These are phyloP conservation scores for Triticum urartu DNA, from an alignment of 176 grass and related monocot species.

Conservation along the genomic window DNA sequence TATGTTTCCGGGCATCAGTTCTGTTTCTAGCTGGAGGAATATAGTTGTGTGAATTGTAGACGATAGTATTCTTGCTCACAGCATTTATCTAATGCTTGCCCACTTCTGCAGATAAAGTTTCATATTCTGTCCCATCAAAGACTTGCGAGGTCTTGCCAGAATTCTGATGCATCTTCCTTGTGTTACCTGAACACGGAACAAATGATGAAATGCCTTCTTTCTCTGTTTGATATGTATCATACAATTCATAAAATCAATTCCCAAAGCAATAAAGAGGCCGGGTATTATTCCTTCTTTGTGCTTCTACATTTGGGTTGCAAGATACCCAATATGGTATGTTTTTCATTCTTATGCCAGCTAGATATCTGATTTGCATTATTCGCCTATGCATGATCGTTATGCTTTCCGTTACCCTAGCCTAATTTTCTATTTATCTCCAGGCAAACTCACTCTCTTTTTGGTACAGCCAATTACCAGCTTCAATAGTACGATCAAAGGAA, in stretches of 20 bases:
- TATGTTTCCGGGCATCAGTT: not conserved
- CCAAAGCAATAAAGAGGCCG: conserved; percentile 48
- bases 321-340: conserved; percentile 70
- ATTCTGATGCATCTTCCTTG: conserved; percentile 64
- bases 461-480: conserved; percentile 60
- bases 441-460: conserved; percentile 82
- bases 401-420: conserved; percentile 5
- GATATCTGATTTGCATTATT: conserved; percentile 5
- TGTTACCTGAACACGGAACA: conserved; percentile 90
- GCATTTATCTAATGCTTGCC: conserved; percentile 13
- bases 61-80: not conserved
- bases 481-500: conserved; percentile 64
- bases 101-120: conserved; percentile 72
- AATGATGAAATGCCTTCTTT: conserved; percentile 79
- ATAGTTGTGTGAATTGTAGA: conserved; percentile 17
- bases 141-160: conserved; percentile 46
- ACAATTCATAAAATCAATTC: conserved; percentile 42
- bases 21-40: conserved; percentile 10
- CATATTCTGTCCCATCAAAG: conserved; percentile 81
- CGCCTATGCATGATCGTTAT: not conserved
- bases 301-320: conserved; percentile 81
- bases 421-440: conserved; percentile 40
- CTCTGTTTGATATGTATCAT: conserved; percentile 73
- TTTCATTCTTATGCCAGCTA: conserved; percentile 16
- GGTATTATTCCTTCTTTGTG: conserved; percentile 88